Evolutionary conservation across 495 filamentous ascomycete species (phyloP).

Genomic region (Aspergillus heteromorphus): DNA sequence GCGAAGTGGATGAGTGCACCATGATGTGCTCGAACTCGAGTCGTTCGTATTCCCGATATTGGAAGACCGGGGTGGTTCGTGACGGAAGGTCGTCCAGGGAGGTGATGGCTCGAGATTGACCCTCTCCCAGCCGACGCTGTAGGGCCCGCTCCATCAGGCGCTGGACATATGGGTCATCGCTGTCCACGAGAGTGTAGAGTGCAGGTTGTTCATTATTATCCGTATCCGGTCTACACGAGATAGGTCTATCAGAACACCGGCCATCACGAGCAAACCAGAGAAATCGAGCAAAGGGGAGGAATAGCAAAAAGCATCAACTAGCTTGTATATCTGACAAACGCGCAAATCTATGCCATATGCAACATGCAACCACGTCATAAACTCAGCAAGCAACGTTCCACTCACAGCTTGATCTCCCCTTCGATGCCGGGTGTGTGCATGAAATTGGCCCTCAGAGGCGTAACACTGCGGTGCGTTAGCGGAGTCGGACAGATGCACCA

Average conservation of each 20-base stretch:
- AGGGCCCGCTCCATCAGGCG: conserved; percentile 73
- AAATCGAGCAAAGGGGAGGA: conserved; percentile 11
- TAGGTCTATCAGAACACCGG: conserved; percentile 37
- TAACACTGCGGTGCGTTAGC: conserved; percentile 56
- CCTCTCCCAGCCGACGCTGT: conserved; percentile 49
- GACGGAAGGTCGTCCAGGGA: conserved; percentile 40
- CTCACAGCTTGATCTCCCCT: conserved; percentile 88
- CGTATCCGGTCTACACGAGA: conserved; percentile 37
- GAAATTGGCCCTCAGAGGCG: conserved; percentile 87
- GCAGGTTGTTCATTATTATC: conserved; percentile 32
- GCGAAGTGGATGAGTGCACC: conserved; percentile 49
- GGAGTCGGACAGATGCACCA: neutral
- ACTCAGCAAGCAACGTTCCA: conserved; percentile 35
- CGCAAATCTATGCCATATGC: conserved; percentile 28
- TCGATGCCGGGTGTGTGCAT: conserved; percentile 66
- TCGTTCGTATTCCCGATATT: conserved; percentile 81
- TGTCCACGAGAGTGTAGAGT: conserved; percentile 72
- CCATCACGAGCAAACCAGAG: conserved; percentile 6
- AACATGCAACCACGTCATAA: conserved; percentile 16
- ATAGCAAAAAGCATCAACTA: conserved; percentile 24
- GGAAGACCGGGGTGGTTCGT: conserved; percentile 52
- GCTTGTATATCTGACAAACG: conserved; percentile 23
- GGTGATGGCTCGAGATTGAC: conserved; percentile 37
- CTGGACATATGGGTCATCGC: conserved; percentile 82
- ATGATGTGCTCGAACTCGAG: conserved; percentile 74